Base-by-base conservation (phyloP, 768 basidiomycete genomes). In the Chalciporus pseudorubinellus region DNA sequence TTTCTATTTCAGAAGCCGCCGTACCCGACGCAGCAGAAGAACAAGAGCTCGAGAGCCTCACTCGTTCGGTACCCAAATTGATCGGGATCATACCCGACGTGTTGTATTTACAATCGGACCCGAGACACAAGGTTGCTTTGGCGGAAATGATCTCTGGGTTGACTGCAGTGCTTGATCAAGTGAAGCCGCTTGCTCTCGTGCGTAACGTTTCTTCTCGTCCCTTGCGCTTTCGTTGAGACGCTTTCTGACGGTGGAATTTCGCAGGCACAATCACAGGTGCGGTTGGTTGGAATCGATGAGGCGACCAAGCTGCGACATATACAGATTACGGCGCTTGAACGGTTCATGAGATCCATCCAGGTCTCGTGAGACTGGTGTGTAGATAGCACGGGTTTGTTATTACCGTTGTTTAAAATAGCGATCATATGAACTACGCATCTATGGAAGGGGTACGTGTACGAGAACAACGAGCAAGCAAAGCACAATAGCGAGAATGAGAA, bases 131-230 rank as follows among this genome's bases (percentile, higher is more conserved):
- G 48, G 85, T 85, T 10, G 88, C 89, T 5, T 61, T 89, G 41
- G 78, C 85, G 22, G 83, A 84, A 59, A 92, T 92, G 86, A 78
- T 84, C 42, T 73, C 79, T 3, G 74, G 77, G n/a, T 62, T 92
- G 52, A 76, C 87, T 36, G 68, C 69, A 18, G 71, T 79, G 34
- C 75, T 86, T 31, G 84, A 87, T 62, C 79, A 77, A 52, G 72
- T 79, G 44, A 78, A 76, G 49, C 86, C 87, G 10, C 67, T 81
- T 4, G 75, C 77, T 13, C 62, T 89, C 68, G 89, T 89, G 56
- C 49, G 83, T 76, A 3, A 36, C 49, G 9, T 19, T 0, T 1
- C 10, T 20, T 22, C 12, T 19, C 14, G 13, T 41, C 18, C 24
- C 22, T 10, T 36, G 10, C 29, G 4, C 7, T 31, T 11, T 31